phyloP scores from a whole-genome alignment of 75 land plant genomes.

The Pinus taeda region DNA sequence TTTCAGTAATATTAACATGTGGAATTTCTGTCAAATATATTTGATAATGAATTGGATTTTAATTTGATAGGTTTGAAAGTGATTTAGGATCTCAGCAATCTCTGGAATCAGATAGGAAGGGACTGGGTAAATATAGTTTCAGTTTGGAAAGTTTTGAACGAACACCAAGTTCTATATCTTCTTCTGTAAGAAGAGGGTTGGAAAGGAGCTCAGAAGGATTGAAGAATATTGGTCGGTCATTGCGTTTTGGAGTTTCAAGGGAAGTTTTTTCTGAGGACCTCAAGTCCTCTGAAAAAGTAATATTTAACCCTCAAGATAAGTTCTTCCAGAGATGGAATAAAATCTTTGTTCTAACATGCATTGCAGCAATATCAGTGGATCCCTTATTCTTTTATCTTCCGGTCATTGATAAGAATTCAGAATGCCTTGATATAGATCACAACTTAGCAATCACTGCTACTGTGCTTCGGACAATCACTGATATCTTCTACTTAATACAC shows the following conservation, averaged over 20 bases:
- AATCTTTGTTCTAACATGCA: slow-evolving; percentile 26
- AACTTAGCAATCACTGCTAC: slow-evolving; percentile 19
- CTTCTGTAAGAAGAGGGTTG: slow-evolving; percentile 44
- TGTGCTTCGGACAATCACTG: slow-evolving; percentile 29
- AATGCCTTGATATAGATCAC: slow-evolving; percentile 16
- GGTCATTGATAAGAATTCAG: neutral
- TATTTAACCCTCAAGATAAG: slow-evolving; percentile 30
- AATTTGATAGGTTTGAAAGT: slow-evolving; percentile 7
- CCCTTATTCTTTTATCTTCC: slow-evolving; percentile 41
- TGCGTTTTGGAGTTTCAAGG: slow-evolving; percentile 51
- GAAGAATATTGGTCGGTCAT: slow-evolving; percentile 41
- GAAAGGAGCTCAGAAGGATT: slow-evolving; percentile 55
- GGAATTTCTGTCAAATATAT: too few species aligned
- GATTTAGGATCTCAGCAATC: slow-evolving; percentile 40
- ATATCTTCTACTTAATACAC: slow-evolving; percentile 42
- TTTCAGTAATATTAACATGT: neutral
- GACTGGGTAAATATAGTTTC: slow-evolving; percentile 28
- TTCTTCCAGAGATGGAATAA: slow-evolving; percentile 40
- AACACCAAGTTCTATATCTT: slow-evolving; percentile 21
- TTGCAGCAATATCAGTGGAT: slow-evolving; percentile 29
- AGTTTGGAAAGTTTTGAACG: slow-evolving; percentile 17
- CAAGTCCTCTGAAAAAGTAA: slow-evolving; percentile 18
- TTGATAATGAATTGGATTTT: neutral
- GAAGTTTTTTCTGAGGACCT: slow-evolving; percentile 44
- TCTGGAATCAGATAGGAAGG: slow-evolving; percentile 21